Conservation (phyloP, 2,329 filamentous ascomycete genomes). For the Fonsecaea pedrosoi region DNA sequence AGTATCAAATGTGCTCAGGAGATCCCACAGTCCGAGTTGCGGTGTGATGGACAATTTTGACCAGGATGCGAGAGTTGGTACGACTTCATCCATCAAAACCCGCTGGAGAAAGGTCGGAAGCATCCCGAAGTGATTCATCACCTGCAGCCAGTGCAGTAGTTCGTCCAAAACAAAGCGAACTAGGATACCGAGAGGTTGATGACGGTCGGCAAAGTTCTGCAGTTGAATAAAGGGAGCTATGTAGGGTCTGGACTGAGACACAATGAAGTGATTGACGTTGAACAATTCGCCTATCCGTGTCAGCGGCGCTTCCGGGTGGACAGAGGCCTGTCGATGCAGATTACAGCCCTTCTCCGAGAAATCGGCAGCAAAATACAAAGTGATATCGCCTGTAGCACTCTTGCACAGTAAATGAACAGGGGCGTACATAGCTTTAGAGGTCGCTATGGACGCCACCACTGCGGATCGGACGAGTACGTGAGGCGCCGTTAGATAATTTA, state of each 20-base stretch:
- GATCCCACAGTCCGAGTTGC: slow-evolving; percentile 73
- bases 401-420: slow-evolving; percentile 81
- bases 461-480: slow-evolving; percentile 97
- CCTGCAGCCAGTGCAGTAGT: slow-evolving; percentile 72
- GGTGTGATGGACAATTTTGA: slow-evolving; percentile 95
- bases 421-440: slow-evolving; percentile 75
- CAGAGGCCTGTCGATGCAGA: slow-evolving; percentile 71
- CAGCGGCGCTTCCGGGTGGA: slow-evolving; percentile 93
- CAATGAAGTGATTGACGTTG: slow-evolving; percentile 97
- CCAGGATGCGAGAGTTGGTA: slow-evolving; percentile 88
- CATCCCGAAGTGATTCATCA: slow-evolving; percentile 77
- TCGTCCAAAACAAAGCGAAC: slow-evolving; percentile 52
- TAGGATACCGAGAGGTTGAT: slow-evolving; percentile 76
- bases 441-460: slow-evolving; percentile 86
- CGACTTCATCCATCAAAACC: slow-evolving; percentile 77
- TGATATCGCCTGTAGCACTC: slow-evolving; percentile 73
- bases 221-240: slow-evolving; percentile 83
- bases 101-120: slow-evolving; percentile 75
- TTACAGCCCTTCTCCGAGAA: slow-evolving; percentile 53
- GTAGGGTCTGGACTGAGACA: slow-evolving; percentile 96
- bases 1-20: slow-evolving; percentile 79
- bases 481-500: slow-evolving; percentile 93
- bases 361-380: slow-evolving; percentile 33
- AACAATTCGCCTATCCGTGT: slow-evolving; percentile 90
- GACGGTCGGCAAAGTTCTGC: slow-evolving; percentile 68